Evolutionary conservation across 768 basidiomycete genomes (phyloP), one percentile per base, ranked within the genome.

Genomic region (Gelatoporia subvermispora): DNA sequence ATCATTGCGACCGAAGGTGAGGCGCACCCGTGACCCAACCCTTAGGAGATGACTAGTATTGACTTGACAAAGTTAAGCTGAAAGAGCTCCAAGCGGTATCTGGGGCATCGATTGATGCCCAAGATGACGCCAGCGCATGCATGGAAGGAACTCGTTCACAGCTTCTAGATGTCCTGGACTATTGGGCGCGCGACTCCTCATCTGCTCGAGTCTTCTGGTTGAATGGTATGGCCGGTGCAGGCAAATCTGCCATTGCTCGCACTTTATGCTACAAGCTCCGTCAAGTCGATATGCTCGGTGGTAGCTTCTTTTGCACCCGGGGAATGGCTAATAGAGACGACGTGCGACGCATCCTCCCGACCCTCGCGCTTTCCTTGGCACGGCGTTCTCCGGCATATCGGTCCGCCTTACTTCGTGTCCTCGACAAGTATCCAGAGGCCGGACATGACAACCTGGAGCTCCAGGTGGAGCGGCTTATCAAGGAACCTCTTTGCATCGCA

Each of bases 151-250:
- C 49, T 17, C 54, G 54, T 24, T 47, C 23, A 17, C 21, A 54
- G 4, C 35, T 54, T 18, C 23, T 49, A 16, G 47, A 24, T 3
- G 40, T 36, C 8, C 24, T 55, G 15, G 21, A 54, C 17, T 18
- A 11, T 2, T 62, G 51, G 21, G 72, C 66, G 11, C 72, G 70
- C 18, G 64, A 68, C 1, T 69, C 62, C 1, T 64, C 68, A 0
- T 59, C 60, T 22, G 58, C 65, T 16, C 31, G 40, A 3, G 23
- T 57, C 18, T 52, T 42, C 31, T 57, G 55, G 55, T 44, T 57
- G 8, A 38, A 41, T 35, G 55, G 54, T 9, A 35, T 55, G 20
- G 49, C 54, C 5, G 55, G 55, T 13, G 49, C 39, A 10, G 49
- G 49, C 18, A 50, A 50, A 45, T 45, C 49, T 3, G 35, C 49